A percentile compares a stretch with the other conserved stretches of the same genome.
Conservation (phyloP, 1,284 basidiomycete species). For the Ustilago hordei region DNA sequence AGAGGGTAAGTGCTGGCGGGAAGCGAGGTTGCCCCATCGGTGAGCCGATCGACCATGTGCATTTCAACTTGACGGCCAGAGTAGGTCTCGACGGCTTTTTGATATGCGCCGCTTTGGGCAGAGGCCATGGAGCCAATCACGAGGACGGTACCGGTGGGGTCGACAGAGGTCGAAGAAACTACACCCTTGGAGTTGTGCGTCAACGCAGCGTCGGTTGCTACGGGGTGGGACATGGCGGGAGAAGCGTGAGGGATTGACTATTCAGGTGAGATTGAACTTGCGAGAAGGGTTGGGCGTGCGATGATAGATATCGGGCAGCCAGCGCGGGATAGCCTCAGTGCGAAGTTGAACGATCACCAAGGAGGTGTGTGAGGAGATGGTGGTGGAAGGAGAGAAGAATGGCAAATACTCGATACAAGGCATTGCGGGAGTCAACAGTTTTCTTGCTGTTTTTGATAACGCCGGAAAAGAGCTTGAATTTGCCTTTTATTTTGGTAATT, state of each 20-base stretch:
- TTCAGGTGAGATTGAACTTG: too few relatives aligned
- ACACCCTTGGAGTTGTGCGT: slow-evolving; percentile 44
- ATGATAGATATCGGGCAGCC: too few relatives aligned
- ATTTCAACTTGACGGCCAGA: slow-evolving; percentile 61
- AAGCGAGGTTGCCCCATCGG: slow-evolving; percentile 57
- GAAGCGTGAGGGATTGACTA: neutral
- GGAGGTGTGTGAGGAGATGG: neutral
- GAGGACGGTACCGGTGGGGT: slow-evolving; percentile 49
- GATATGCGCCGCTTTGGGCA: slow-evolving; percentile 60
- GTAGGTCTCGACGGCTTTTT: slow-evolving; percentile 55
- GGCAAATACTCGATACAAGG: neutral
- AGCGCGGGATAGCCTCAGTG: too few relatives aligned
- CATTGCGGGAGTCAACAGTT: neutral
- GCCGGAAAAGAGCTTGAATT: neutral
- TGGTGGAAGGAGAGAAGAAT: neutral
- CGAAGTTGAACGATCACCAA: neutral
- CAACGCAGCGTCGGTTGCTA: slow-evolving; percentile 43
- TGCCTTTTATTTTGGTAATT: neutral
- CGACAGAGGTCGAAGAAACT: slow-evolving; percentile 41
- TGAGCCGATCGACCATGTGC: slow-evolving; percentile 68
- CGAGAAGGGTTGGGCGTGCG: too few relatives aligned
- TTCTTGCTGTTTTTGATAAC: neutral
- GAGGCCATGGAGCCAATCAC: slow-evolving; percentile 65
- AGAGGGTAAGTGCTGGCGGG: slow-evolving; percentile 42
- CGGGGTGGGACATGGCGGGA: slow-evolving; percentile 39